Base-by-base conservation (phyloP, 2,329 filamentous ascomycete genomes). In the Penicillium sp. region DNA sequence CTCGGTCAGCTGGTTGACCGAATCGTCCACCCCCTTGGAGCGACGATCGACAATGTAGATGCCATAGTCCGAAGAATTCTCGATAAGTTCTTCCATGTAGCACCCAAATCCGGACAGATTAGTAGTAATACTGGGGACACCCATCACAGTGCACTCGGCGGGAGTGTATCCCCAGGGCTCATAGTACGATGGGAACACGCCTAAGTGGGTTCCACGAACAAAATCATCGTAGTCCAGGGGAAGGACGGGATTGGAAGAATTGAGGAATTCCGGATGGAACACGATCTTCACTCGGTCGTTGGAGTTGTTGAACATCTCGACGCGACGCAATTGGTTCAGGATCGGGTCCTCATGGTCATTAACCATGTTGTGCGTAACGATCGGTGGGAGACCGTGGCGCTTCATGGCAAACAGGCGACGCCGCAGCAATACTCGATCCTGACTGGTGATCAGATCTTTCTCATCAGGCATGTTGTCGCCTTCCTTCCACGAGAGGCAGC, bases 141-240 rank as follows among this genome's bases (percentile, higher is more conserved):
- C 92, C 92, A 96, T 96, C 47, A 96, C 92, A 0, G 92, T 96
- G 67, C 92, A 98, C 66, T 96, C 92, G 35, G 92, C 90, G 0
- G 90, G 92, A 2, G 92, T 98, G 68, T 98, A 98, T 30, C 92
- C 92, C 92, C 92, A 98, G 6, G 92, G 92, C 70, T 98, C 92
- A 65, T 98, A 98, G 76, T 96, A 96, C 2, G 92, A 96, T 15
- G 90, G 76, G 69, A 98, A 98, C 40, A 98, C 80, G 56, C 92
- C 92, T 59, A 98, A 71, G 66, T 98, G 90, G 27, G 90, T 96
- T 49, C 92, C 92, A 38, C 92, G 86, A 30, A 98, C 92, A 60
- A 98, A 98, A 64, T 98, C 92, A 58, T 98, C 92, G 57, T 98
- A 96, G 68, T 96, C 92, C 59, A 98, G 75, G 12, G 92, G 89